Evolutionary conservation across 176 grass and related monocot genomes (phyloP), one percentile per base, ranked within the genome.

Genomic region (Typha latifolia): DNA sequence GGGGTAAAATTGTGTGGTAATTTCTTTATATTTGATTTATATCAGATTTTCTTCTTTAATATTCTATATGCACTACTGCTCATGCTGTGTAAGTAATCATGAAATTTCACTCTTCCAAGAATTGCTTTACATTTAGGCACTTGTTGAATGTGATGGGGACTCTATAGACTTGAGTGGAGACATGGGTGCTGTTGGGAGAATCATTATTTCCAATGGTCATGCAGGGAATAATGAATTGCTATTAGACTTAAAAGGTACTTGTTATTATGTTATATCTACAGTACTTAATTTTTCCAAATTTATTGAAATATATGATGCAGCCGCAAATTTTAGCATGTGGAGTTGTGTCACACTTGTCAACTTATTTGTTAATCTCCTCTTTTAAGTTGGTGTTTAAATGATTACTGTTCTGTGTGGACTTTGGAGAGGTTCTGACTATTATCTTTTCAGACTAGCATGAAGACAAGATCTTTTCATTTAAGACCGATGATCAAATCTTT

Each of bases 101-200:
- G 24, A 26, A 26, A 26, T 26, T 26, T 71, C 24, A 43, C 79
- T 61, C 12, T 71, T n/a, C 34, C 50, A 70, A 49, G 51, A 15
- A 48, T 79, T 64, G 55, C 48, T 66, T 80, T 77, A 56, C 74
- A 70, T 49, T 62, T 47, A 97, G 93, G 93, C 93, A 61, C 77
- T 97, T 74, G 77, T 97, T 64, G 93, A 97, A 79, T 97, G 93
- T 78, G 93, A 89, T 73, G 93, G 93, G 12, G 85, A 97, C 70
- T 97, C 85, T 0, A 92, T 97, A 84, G 93, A 97, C 71, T 86
- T 97, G 51, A 97, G 93, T 13, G 93, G 93, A 82, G 88, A 97
- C 82, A 67, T 89, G 72, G 85, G 93, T 77, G 88, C 93, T 67
- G 85, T 97, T 62, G 93, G 93, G 49, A 66, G 93, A 61, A 68